Evolutionary conservation across 768 basidiomycete species (phyloP).

Genomic region (Hemileccinum impolitum): DNA sequence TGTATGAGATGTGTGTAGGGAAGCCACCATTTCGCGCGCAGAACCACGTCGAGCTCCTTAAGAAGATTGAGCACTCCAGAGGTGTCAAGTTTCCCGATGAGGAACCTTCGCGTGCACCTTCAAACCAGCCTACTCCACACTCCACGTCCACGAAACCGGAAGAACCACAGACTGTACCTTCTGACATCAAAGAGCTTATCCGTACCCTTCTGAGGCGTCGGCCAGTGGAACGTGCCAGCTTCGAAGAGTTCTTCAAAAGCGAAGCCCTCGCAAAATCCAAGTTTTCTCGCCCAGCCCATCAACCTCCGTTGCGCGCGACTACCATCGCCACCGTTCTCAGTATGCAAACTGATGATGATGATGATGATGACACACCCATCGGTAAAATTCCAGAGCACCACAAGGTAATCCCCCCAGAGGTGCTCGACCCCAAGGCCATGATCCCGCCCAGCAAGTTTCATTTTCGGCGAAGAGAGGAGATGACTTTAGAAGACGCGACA

Average conservation of each 20-base stretch:
- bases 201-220: slow-evolving; percentile 78
- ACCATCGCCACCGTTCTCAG: slow-evolving; percentile 11
- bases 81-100: slow-evolving; percentile 95
- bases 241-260: slow-evolving; percentile 90
- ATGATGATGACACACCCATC: slow-evolving; percentile 28
- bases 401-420: slow-evolving; percentile 72
- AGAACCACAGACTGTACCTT: slow-evolving; percentile 58
- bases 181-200: slow-evolving; percentile 87
- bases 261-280: slow-evolving; percentile 73
- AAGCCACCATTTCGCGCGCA: slow-evolving; percentile 92
- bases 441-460: slow-evolving; percentile 81
- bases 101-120: slow-evolving; percentile 48
- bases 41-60: slow-evolving; percentile 93
- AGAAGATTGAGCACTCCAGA: slow-evolving; percentile 89
- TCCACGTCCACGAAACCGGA: slow-evolving; percentile 33
- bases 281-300: slow-evolving; percentile 53
- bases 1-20: slow-evolving; percentile 94
- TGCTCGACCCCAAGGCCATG: slow-evolving; percentile 75
- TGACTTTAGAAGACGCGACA: slow-evolving; percentile 11
- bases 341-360: slow-evolving; percentile 28
- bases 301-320: slow-evolving; percentile 12
- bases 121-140: slow-evolving; percentile 29
- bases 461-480: slow-evolving; percentile 46
- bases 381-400: slow-evolving; percentile 68
- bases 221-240: slow-evolving; percentile 80